Evolutionary conservation across 768 basidiomycete genomes (phyloP), one percentile per base, ranked within the genome.

Genomic region (Suillus variegatus): DNA sequence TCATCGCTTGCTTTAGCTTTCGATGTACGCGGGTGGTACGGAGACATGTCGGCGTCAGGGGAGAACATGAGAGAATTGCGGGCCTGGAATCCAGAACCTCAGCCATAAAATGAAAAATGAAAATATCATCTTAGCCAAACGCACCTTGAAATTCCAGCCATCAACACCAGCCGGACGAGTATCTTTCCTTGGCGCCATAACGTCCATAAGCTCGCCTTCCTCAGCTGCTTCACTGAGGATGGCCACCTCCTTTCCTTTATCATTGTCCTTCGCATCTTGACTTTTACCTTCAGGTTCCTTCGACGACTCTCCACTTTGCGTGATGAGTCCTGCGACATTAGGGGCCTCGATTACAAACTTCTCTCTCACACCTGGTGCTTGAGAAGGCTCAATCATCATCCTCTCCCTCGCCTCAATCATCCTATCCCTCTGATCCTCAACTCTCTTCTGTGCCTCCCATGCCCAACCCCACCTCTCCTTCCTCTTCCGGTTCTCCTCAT

Each of bases 31-130:
- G 79, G 76, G 73, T 89, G 84, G 71, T 95, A 93, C 1, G 94
- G 93, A 25, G 91, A 87, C 54, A 86, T 82, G 74, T 99, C 92
- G 35, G 93, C 94, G 71, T 97, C 97, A 2, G 97, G 96, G 0
- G 91, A 74, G 73, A 98, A 99, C 94, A 97, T 97, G 62, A 99
- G 82, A 4, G 93, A 89, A 78, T 99, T 99, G 65, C 97, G 89
- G 35, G 94, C 85, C 95, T 97, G 70, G 54, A 35, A 28, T 36
- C 51, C 22, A 60, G 60, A 9, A 63, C 49, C 36, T 56, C n/a
- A 51, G 38, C 35, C 58, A 65, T 61, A 55, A 32, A 62, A 61
- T 47, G n/a, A 55, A 60, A 63, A 36, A 43, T 47, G n/a, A 55
- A 60, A 63, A 36, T 46, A 3, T 43, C 47, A 49, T 41, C 64